Conservation (phyloP, 1,139 yeast species). For the Saccharomyces hybrid region DNA sequence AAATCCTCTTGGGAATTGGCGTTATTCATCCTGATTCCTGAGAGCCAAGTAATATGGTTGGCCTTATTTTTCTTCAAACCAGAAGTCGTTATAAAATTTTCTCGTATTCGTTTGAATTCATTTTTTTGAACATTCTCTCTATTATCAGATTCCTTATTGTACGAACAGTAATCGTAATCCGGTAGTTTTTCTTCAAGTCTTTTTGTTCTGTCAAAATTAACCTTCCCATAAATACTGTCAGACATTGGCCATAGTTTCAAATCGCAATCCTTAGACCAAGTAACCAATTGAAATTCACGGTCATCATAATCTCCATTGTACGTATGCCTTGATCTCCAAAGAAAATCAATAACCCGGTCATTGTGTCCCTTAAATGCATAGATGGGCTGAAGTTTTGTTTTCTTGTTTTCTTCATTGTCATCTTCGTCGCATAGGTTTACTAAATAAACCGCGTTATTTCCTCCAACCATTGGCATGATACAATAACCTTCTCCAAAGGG, state of each 20-base stretch:
- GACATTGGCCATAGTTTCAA: slow-evolving; percentile 74
- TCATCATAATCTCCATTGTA: slow-evolving; percentile 46
- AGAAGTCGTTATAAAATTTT: slow-evolving; percentile 34
- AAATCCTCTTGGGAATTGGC: slow-evolving; percentile 32
- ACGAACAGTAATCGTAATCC: slow-evolving; percentile 43
- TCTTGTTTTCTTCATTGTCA: slow-evolving; percentile 18
- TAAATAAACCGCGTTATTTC: slow-evolving; percentile 64
- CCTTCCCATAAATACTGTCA: slow-evolving; percentile 49
- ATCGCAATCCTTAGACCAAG: slow-evolving; percentile 90
- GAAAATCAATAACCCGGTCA: slow-evolving; percentile 77
- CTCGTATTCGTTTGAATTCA: slow-evolving; percentile 27
- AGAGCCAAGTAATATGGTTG: slow-evolving; percentile 83
- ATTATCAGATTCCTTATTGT: slow-evolving; percentile 42
- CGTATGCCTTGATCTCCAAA: slow-evolving; percentile 66
- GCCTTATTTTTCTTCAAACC: slow-evolving; percentile 35
- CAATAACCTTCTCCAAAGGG: slow-evolving; percentile 93
- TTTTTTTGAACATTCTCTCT: slow-evolving; percentile 9
- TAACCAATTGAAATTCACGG: slow-evolving; percentile 78
- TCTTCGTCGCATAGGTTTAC: slow-evolving; percentile 41
- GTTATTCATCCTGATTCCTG: slow-evolving; percentile 64
- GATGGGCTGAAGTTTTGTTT: slow-evolving; percentile 45
- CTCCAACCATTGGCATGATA: slow-evolving; percentile 85
- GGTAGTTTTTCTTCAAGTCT: slow-evolving; percentile 35
- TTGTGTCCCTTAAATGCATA: slow-evolving; percentile 71
- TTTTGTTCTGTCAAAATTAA: slow-evolving; percentile 44